Evolutionary conservation across 2,329 filamentous ascomycete genomes (phyloP), one percentile per base, ranked within the genome.

Genomic region (Chrysosporium queenslandicum): DNA sequence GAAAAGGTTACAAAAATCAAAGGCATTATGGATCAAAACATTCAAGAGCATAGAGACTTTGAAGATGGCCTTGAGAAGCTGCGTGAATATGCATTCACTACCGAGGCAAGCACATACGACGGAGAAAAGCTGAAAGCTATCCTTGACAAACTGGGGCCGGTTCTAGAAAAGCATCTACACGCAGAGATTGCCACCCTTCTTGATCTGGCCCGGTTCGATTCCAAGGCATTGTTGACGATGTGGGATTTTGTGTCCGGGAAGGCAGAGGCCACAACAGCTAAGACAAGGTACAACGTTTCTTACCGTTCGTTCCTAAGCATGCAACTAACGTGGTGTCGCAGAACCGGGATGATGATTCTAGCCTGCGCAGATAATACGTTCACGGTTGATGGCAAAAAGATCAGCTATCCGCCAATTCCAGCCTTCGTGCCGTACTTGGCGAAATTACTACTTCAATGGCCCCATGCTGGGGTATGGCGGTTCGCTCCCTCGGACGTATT

Each of bases 11-110:
- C 63, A 2, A 57, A 55, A 2, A 47, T 60, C n/a, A 45, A 58
- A 43, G 64, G 61, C 11, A 45, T 68, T 43, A 66, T 68, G 64
- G 56, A 58, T 29, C 40, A 55, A 9, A 66, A 65, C 51, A 55
- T 66, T n/a, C 61, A 64, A 47, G 62, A 68, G 55, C 66, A 68
- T 50, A 43, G 32, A 39, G 54, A 54, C 14, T 59, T 62, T 42
- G 55, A 58, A 25, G 55, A 55, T 25, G 53, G 56, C 3, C 50
- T 62, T 5, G 50, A 58, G 27, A 54, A 57, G 27, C 61, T 60
- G 30, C 47, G 55, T 18, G 53, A 56, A 37, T 61, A 60, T 46
- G 52, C 58, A n/a, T 58, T 55, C 47, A 43, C 53, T 18, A 58
- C 56, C 11, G 56, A 57, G 45, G 42, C 58, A 11, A 53, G 55